phyloP scores from a whole-genome alignment of 176 grass and related monocot species.

The Alopecurus myosuroides region DNA sequence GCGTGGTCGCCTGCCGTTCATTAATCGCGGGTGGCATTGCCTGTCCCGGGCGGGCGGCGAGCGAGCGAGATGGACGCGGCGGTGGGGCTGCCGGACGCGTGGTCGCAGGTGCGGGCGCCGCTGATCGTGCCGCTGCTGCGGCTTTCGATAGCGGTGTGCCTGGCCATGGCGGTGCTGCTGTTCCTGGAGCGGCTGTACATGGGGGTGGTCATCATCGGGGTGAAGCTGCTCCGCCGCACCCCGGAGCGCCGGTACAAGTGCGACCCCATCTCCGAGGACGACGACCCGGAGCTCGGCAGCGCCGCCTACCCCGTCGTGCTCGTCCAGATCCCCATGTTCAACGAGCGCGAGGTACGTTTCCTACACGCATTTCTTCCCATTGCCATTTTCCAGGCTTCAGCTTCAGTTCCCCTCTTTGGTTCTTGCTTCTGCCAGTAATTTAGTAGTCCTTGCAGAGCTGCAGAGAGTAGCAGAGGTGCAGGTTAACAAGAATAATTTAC shows the following conservation, averaged over 20 bases:
- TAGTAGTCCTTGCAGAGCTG: too few relatives aligned
- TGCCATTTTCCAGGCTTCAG: neutral
- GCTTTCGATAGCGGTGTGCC: conserved; percentile 53
- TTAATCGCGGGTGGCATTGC: neutral
- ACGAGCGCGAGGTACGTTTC: conserved; percentile 61
- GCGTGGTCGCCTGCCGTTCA: neutral
- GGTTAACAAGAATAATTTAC: neutral
- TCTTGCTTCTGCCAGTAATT: neutral
- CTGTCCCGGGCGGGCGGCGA: neutral
- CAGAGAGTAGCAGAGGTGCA: neutral
- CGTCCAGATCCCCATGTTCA: conserved; percentile 92
- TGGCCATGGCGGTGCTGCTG: conserved; percentile 68
- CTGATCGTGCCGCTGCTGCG: conserved; percentile 70
- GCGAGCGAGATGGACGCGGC: conserved; percentile 30
- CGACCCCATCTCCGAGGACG: conserved; percentile 56
- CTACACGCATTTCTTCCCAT: neutral
- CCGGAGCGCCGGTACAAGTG: conserved; percentile 58
- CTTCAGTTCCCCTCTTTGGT: neutral
- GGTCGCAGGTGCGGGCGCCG: conserved; percentile 60
- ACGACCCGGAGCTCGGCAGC: conserved; percentile 66
- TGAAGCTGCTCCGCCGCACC: conserved; percentile 37
- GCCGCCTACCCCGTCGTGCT: conserved; percentile 59
- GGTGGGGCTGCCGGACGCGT: conserved; percentile 50
- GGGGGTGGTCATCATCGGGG: conserved; percentile 50
- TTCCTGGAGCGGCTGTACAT: conserved; percentile 68